Base-by-base conservation (phyloP, 2,329 filamentous ascomycete species). In the Nemania serpens region DNA sequence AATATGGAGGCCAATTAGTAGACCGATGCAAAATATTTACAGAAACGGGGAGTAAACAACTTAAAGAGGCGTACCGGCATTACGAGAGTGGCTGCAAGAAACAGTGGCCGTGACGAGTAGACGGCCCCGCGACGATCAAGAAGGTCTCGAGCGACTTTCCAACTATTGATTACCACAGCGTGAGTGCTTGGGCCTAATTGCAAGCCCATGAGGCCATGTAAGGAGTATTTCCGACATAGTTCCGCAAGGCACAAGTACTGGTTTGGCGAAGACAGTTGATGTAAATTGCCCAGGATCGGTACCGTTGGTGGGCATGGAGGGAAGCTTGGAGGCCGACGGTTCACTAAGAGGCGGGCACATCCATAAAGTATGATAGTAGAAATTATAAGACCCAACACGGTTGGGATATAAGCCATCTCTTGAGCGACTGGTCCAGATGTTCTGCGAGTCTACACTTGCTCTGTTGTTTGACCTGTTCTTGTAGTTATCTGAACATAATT, bases 281-380 rank as follows among this genome's bases (percentile, higher is more conserved):
- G 69, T 18, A 70, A 59, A 18, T 70, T 70, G 2, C 67, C 68
- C 3, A 70, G 37, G 25, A 66, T 17, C 2, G 67, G 63, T 9
- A 70, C 39, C 5, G 55, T 36, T 10, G 66, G 65, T 6, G 69
- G 68, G 5, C 67, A 63, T 3, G 61, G 66, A 17, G 68, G 68
- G 47, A 69, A 66, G 49, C 61, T 58, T n/a, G 20, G 36, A 36
- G 51, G 50, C 20, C 36, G 36, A 29, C 41, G 34, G 17, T 13
- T 25, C 17, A 36, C 37, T 15, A 39, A 33, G 10, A 49, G 36
- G 22, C 51, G 58, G 41, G 39, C 17, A 22, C 10, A 48, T 2
- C 34, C 7, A 39, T 46, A 55, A 15, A 61, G 17, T 5, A 25
- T 12, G 11, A 42, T 13, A 13, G 5, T 48, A 41, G 25, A 53